phyloP scores from a whole-genome alignment of 305 asterid species.

The Striga hermonthica region DNA sequence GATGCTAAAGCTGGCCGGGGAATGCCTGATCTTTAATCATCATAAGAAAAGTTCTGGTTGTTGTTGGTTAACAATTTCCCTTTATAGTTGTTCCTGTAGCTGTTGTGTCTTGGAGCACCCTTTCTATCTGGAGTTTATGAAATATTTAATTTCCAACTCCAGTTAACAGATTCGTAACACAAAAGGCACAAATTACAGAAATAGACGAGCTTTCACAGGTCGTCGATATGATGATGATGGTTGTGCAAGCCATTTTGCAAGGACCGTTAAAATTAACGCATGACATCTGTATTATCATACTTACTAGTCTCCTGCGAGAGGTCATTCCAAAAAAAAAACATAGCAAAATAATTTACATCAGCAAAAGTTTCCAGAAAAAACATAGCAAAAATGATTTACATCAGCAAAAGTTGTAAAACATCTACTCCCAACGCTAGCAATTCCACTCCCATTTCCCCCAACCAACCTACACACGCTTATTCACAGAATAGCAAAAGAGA shows the following conservation, averaged over 20 bases:
- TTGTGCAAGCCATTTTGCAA: too few relatives aligned
- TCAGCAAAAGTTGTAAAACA: not conserved
- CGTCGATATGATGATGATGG: too few relatives aligned
- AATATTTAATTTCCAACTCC: not conserved
- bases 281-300: too few relatives aligned
- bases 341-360: slow-evolving; percentile 32
- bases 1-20: slow-evolving; percentile 81
- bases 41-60: slow-evolving; percentile 24
- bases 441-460: not conserved
- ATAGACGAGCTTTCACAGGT: too few relatives aligned
- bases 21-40: slow-evolving; percentile 70
- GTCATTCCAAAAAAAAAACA: not conserved
- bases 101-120: slow-evolving; percentile 22
- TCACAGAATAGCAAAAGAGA: not conserved
- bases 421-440: not conserved
- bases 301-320: too few relatives aligned
- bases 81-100: not conserved
- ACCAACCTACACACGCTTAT: not conserved
- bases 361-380: not conserved
- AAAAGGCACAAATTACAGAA: too few relatives aligned
- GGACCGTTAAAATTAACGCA: too few relatives aligned
- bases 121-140: slow-evolving; percentile 5
- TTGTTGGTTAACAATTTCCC: slow-evolving; percentile 23
- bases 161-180: too few relatives aligned
- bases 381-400: too few relatives aligned